Percentiles rank a stretch among this genome's conserved stretches.
phyloP scores from a whole-genome alignment of 2,329 filamentous ascomycete species.

The Colletotrichum tamarilloi region DNA sequence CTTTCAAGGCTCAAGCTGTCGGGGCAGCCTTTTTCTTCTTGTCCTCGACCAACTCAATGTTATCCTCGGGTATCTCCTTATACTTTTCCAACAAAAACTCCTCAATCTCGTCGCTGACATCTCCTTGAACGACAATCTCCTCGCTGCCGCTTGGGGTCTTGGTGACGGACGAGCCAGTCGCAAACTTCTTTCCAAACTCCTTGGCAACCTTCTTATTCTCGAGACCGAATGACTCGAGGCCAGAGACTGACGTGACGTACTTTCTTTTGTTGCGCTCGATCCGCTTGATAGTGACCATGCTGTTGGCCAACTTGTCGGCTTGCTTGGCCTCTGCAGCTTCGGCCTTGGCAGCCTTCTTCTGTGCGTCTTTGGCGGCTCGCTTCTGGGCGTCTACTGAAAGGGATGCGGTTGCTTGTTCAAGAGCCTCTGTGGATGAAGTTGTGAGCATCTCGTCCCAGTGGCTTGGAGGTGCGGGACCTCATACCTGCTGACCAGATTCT shows the following conservation, averaged over 20 bases:
- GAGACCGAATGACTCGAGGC: conserved; percentile 88
- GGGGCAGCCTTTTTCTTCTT: conserved; percentile 80
- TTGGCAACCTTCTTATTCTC: conserved; percentile 97
- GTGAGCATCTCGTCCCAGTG: conserved; percentile 10
- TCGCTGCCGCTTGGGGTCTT: conserved; percentile 88
- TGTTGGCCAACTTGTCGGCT: conserved; percentile 83
- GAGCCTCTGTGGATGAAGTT: conserved; percentile 68
- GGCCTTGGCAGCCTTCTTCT: conserved; percentile 96
- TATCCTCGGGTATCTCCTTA: conserved; percentile 90
- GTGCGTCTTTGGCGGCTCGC: conserved; percentile 93
- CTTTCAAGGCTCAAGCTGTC: conserved; percentile 2
- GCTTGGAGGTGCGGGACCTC: conserved; percentile 34
- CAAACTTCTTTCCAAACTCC: conserved; percentile 98
- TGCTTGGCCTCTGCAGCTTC: conserved; percentile 87
- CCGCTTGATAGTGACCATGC: conserved; percentile 90
- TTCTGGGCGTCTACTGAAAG: conserved; percentile 93
- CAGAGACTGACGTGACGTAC: conserved; percentile 91
- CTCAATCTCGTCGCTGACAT: conserved; percentile 93
- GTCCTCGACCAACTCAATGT: conserved; percentile 94
- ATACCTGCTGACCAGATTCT: conserved; percentile 88
- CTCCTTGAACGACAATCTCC: conserved; percentile 97
- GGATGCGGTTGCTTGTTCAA: conserved; percentile 85
- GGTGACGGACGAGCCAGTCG: conserved; percentile 91
- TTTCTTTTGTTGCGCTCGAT: conserved; percentile 99
- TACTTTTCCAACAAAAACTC: conserved; percentile 93